phyloP scores from a whole-genome alignment of 2,329 filamentous ascomycete genomes.

The Venturia nashicola region DNA sequence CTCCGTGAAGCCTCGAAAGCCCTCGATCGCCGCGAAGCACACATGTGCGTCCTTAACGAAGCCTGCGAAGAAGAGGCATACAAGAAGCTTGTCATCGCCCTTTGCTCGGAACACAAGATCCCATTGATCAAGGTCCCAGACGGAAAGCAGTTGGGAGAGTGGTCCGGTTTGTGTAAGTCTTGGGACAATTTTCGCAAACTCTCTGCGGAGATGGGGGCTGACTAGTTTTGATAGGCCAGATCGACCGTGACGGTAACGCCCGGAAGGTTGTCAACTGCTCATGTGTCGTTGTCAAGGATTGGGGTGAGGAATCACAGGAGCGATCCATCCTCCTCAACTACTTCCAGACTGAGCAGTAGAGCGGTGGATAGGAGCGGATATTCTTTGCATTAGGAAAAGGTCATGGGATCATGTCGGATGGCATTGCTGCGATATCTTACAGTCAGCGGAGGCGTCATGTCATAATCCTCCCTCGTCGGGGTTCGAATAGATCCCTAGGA shows the following conservation, averaged over 20 bases:
- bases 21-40: conserved; percentile 93
- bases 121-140: conserved; percentile 99
- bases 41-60: conserved; percentile 99
- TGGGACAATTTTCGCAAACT: conserved; percentile 9
- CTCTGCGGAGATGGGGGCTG: conserved; percentile 11
- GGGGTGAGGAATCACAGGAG: conserved; percentile 99
- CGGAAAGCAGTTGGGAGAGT: conserved; percentile 99
- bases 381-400: background rate
- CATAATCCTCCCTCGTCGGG: background rate
- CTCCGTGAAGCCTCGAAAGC: conserved; percentile 98
- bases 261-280: conserved; percentile 99
- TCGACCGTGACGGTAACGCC: conserved; percentile 98
- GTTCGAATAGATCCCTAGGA: background rate
- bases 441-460: background rate
- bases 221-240: conserved; percentile 53
- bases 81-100: conserved; percentile 99
- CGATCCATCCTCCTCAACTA: conserved; percentile 99
- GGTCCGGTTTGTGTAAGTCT: conserved; percentile 95
- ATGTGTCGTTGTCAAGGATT: conserved; percentile 98
- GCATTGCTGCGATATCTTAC: background rate
- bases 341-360: conserved; percentile 75
- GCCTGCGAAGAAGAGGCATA: conserved; percentile 99
- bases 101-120: conserved; percentile 99
- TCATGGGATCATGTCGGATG: background rate
- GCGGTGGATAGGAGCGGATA: background rate